Evolutionary conservation across 2,329 filamentous ascomycete genomes (phyloP).

Genomic region (Coleophoma crateriformis): DNA sequence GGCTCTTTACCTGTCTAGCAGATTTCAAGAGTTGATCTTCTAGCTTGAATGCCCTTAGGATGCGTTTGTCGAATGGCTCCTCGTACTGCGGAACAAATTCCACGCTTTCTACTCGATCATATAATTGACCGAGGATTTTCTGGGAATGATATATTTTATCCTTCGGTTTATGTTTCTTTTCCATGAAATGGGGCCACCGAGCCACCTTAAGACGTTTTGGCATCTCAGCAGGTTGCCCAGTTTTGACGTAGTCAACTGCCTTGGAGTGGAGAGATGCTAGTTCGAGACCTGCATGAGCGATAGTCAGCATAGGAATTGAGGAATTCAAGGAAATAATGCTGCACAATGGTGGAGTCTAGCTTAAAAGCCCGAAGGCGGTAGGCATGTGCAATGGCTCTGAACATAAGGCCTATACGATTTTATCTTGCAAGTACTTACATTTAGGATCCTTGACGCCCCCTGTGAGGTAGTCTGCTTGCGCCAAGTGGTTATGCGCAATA

Average conservation of each 20-base stretch:
- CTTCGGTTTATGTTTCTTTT: conserved; percentile 48
- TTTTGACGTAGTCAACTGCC: conserved; percentile 93
- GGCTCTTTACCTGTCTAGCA: conserved; percentile 62
- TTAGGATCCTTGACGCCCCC: conserved; percentile 59
- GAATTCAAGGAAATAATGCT: no score
- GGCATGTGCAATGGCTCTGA: no score
- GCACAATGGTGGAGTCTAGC: no score
- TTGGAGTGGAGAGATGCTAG: conserved; percentile 80
- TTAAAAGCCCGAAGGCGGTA: no score
- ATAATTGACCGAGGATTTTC: conserved; percentile 75
- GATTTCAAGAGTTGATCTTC: conserved; percentile 47
- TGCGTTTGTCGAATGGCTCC: conserved; percentile 67
- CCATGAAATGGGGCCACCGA: conserved; percentile 84
- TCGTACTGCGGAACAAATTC: conserved; percentile 71
- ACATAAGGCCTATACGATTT: no score
- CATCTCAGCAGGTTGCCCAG: conserved; percentile 71
- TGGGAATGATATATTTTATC: conserved; percentile 56
- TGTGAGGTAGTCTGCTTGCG: conserved; percentile 59
- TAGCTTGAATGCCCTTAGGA: conserved; percentile 58
- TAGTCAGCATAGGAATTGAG: no score
- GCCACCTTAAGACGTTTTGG: conserved; percentile 49
- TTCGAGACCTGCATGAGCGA: conserved; percentile 43
- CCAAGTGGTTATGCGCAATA: conserved; percentile 81
- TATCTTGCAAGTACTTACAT: conserved; percentile 44
- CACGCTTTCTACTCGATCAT: conserved; percentile 63